Percentiles rank a stretch among this genome's conserved stretches.
These are phyloP conservation scores for Yarrowia sp. DNA, from an alignment of 805 yeast species.

Conservation along the genomic window DNA sequence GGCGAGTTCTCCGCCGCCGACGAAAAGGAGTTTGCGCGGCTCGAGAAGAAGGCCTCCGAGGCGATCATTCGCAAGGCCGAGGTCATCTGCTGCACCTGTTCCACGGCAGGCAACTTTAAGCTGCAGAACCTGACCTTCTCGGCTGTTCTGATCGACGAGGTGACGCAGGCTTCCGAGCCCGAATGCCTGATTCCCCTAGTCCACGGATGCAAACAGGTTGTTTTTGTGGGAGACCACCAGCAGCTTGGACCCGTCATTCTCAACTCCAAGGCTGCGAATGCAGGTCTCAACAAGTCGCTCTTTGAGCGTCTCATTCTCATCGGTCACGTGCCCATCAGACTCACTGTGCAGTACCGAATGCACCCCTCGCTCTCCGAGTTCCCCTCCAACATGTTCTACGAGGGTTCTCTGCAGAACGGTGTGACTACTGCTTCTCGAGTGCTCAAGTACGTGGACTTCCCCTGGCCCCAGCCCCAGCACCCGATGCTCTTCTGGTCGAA, in stretches of 20 bases:
- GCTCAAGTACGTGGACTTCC: slow-evolving; percentile 57
- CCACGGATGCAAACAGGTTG: slow-evolving; percentile 84
- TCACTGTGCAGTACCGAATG: slow-evolving; percentile 95
- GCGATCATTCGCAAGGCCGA: slow-evolving; percentile 56
- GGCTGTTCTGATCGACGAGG: slow-evolving; percentile 85
- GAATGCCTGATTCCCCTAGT: slow-evolving; percentile 86
- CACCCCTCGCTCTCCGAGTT: slow-evolving; percentile 84
- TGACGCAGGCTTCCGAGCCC: slow-evolving; percentile 92
- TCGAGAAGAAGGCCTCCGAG: slow-evolving; percentile 50
- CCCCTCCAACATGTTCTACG: slow-evolving; percentile 88
- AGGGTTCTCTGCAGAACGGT: slow-evolving; percentile 88
- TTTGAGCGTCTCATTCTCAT: slow-evolving; percentile 81
- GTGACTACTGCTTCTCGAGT: slow-evolving; percentile 74
- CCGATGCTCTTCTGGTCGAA: slow-evolving; percentile 98
- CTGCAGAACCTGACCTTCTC: slow-evolving; percentile 57
- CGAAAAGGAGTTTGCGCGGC: slow-evolving; percentile 45
- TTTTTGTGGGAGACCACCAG: slow-evolving; percentile 92
- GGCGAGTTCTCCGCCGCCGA: slow-evolving; percentile 68
- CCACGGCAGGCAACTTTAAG: slow-evolving; percentile 81
- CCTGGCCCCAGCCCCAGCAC: slow-evolving; percentile 82
- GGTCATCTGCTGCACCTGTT: slow-evolving; percentile 88
- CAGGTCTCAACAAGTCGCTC: slow-evolving; percentile 81
- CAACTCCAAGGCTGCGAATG: slow-evolving; percentile 75
- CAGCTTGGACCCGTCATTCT: slow-evolving; percentile 91
- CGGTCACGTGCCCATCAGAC: slow-evolving; percentile 80